Conservation (phyloP, 2,329 filamentous ascomycete genomes). For the Blastomyces percursus region DNA sequence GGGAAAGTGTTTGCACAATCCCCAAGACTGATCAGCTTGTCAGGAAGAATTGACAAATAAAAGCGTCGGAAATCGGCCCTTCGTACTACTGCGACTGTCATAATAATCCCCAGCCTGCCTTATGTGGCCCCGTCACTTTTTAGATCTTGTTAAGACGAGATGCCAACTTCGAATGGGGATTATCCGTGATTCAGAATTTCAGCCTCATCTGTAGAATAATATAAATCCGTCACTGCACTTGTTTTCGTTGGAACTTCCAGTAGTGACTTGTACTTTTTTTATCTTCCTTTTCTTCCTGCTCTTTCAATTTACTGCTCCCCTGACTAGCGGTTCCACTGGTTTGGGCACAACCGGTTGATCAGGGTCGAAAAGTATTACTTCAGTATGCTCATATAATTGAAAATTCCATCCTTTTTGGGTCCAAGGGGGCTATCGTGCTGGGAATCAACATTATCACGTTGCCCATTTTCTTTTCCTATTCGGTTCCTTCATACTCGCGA, state of each 20-base stretch:
- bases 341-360: not conserved
- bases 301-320: not conserved
- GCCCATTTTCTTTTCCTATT: not conserved
- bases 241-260: not conserved
- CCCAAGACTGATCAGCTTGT: not conserved
- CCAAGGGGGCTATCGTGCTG: conserved; percentile 1
- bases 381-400: not conserved
- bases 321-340: not conserved
- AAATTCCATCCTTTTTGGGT: not conserved
- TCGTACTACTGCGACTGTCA: not conserved
- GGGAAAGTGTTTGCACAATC: not conserved
- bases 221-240: not conserved
- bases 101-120: conserved; percentile 1
- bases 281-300: not conserved
- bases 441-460: not conserved
- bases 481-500: not conserved
- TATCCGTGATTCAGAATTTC: not conserved
- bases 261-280: not conserved
- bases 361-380: not conserved
- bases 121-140: not conserved
- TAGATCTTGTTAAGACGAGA: not conserved
- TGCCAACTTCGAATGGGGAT: not conserved
- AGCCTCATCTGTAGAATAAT: conserved; percentile 1
- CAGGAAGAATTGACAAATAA: not conserved
- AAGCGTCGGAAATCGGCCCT: not conserved